A percentile compares a stretch with the other conserved stretches of the same genome.
Evolutionary conservation across 2,329 filamentous ascomycete genomes (phyloP).

Genomic region (Aspergillus novoparasiticus): DNA sequence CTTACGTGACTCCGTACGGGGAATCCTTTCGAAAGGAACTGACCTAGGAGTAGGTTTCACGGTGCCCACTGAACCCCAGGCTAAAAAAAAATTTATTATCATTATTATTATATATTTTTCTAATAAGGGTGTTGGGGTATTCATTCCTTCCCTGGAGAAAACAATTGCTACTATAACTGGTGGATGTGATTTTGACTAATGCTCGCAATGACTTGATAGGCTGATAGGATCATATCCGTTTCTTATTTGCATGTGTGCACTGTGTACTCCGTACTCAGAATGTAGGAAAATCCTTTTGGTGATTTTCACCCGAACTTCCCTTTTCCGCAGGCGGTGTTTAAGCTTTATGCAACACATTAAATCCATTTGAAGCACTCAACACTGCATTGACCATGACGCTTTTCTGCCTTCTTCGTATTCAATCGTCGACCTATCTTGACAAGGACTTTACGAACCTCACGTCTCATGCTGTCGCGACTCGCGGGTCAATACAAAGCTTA

Average conservation of each 20-base stretch:
- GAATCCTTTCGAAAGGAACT: neutral
- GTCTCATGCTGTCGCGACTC: constrained; percentile 12
- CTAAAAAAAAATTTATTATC: too few species aligned
- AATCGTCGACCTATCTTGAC: neutral
- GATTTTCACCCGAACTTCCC: neutral
- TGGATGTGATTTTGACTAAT: too few species aligned
- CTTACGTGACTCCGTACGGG: constrained; percentile 1
- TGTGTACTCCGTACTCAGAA: too few species aligned
- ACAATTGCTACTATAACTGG: constrained; percentile 4
- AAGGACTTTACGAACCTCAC: neutral
- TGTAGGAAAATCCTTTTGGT: neutral
- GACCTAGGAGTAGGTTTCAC: constrained; percentile 2
- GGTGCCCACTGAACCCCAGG: neutral
- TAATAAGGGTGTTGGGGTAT: constrained; percentile 6
- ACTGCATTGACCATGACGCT: neutral
- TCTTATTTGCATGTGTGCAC: neutral
- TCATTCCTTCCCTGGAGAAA: constrained; percentile 5
- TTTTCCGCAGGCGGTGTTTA: neutral
- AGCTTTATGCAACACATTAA: neutral
- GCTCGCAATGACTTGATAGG: neutral
- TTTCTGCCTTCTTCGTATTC: neutral
- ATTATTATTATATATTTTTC: neutral
- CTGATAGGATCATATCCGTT: neutral
- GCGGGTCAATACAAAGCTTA: constrained; percentile 8
- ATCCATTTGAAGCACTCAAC: neutral